These are phyloP conservation scores for Xerocomellus intermedius DNA, from an alignment of 768 basidiomycete species.

Conservation along the genomic window DNA sequence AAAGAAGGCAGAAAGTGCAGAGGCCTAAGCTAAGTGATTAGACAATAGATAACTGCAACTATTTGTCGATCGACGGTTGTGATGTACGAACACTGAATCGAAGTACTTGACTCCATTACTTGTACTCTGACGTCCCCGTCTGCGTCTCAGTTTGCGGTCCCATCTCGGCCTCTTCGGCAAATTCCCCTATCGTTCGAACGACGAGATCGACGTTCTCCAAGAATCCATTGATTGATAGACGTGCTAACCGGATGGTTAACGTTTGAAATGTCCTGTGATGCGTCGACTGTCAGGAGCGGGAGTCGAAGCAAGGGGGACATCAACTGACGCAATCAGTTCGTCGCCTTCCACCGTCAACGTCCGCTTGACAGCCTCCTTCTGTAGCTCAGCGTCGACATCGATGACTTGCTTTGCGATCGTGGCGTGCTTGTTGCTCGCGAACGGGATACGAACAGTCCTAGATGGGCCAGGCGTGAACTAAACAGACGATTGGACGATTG, in stretches of 20 bases:
- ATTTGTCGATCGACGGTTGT: slow-evolving; percentile 16
- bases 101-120: slow-evolving; percentile 8
- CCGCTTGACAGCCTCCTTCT: slow-evolving; percentile 76
- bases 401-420: slow-evolving; percentile 78
- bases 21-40: slow-evolving; percentile 30
- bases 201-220: slow-evolving; percentile 89
- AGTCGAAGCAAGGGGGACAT: not conserved
- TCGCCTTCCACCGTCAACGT: slow-evolving; percentile 64
- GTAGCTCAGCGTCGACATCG: slow-evolving; percentile 83
- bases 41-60: slow-evolving; percentile 17
- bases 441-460: slow-evolving; percentile 76
- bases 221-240: slow-evolving; percentile 81
- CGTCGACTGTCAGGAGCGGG: not conserved
- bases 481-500: not conserved
- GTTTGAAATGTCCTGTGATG: slow-evolving; percentile 63
- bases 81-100: slow-evolving; percentile 14
- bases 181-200: slow-evolving; percentile 76
- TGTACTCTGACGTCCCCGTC: slow-evolving; percentile 2
- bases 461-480: slow-evolving; percentile 6
- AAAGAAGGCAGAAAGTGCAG: slow-evolving; percentile 66
- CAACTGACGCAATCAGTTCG: slow-evolving; percentile 71
- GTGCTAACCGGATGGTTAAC: slow-evolving; percentile 80
- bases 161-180: slow-evolving; percentile 62
- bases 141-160: not conserved
- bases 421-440: slow-evolving; percentile 72